phyloP scores from a whole-genome alignment of 192 early-diverging fungal genomes.

The Chytriomyces sp. region DNA sequence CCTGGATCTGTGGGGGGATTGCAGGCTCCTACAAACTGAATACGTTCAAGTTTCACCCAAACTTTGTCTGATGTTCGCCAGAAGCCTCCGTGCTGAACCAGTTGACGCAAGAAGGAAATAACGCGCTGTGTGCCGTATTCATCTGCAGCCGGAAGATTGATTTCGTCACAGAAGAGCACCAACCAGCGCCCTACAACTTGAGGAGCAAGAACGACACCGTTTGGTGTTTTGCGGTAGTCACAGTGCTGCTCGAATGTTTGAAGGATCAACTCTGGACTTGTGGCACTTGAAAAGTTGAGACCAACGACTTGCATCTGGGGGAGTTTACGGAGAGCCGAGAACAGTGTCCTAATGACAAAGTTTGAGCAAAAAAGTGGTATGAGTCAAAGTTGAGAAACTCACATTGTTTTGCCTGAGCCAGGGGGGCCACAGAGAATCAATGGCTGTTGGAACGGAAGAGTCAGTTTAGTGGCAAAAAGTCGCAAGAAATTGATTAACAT shows the following conservation, averaged over 20 bases:
- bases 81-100: constrained; percentile 95
- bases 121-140: constrained; percentile 98
- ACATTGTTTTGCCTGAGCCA: constrained; percentile 84
- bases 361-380: background rate
- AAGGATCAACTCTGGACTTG: constrained; percentile 92
- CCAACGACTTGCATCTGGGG: constrained; percentile 96
- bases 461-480: too few species aligned
- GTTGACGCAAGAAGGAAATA: constrained; percentile 92
- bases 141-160: constrained; percentile 95
- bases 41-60: constrained; percentile 95
- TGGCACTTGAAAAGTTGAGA: constrained; percentile 98
- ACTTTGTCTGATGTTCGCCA: constrained; percentile 90
- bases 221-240: constrained; percentile 95
- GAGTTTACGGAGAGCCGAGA: constrained; percentile 91
- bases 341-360: constrained; percentile 89
- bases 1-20: constrained; percentile 99
- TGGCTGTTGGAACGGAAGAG: constrained; percentile 51
- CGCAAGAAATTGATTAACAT: too few species aligned
- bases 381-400: background rate
- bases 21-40: constrained; percentile 99
- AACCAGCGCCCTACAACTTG: constrained; percentile 87
- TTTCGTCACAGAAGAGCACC: constrained; percentile 99
- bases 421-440: constrained; percentile 98
- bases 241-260: constrained; percentile 98
- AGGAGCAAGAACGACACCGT: constrained; percentile 86